phyloP scores from a whole-genome alignment of 2,329 filamentous ascomycete genomes.

The Hymenoscyphus fructigenus region DNA sequence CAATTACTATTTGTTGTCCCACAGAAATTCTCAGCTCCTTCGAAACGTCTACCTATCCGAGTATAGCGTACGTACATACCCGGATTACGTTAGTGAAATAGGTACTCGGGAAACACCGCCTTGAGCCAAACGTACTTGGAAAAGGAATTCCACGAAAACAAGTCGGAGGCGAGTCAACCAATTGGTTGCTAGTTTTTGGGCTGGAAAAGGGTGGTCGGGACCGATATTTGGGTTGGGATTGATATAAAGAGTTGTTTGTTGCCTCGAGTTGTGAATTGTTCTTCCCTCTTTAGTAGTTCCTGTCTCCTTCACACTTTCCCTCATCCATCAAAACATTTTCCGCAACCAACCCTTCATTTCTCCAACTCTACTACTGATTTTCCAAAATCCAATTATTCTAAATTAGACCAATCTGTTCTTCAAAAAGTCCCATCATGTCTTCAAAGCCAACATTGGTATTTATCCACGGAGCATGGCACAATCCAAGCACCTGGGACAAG shows the following conservation, averaged over 20 bases:
- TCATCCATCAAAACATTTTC: background rate
- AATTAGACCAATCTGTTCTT: background rate
- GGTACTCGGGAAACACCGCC: background rate
- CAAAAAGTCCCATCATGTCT: conserved; percentile 14
- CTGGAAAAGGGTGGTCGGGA: background rate
- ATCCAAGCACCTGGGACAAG: conserved; percentile 38
- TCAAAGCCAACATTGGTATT: conserved; percentile 43
- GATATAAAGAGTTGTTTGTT: background rate
- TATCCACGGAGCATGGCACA: conserved; percentile 50
- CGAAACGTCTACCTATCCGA: too few species aligned
- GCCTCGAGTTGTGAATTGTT: background rate
- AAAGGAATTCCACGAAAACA: background rate
- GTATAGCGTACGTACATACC: background rate
- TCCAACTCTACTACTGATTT: background rate
- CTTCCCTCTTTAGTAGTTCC: background rate
- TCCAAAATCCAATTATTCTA: background rate
- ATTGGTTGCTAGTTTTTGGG: background rate
- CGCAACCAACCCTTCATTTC: background rate
- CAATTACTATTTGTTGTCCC: background rate
- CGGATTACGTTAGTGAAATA: background rate
- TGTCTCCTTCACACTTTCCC: background rate
- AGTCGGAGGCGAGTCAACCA: background rate
- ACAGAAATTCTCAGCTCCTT: background rate
- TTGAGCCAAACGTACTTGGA: background rate
- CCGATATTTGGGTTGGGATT: background rate